Percentiles rank a stretch among this genome's conserved stretches.
Conservation (phyloP, 73 alveolate genomes). For the Tetrahymena borealis region DNA sequence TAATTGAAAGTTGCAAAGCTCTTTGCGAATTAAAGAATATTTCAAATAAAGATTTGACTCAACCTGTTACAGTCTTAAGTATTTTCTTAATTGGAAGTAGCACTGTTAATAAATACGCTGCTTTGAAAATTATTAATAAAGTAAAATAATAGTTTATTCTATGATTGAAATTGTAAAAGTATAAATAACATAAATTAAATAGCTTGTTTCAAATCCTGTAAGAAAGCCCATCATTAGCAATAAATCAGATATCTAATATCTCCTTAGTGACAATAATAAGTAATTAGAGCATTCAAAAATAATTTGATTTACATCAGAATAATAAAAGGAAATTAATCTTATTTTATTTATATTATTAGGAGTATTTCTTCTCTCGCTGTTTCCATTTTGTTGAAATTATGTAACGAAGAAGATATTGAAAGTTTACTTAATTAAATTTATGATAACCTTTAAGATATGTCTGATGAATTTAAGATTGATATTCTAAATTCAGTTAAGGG, state of each 20-base stretch:
- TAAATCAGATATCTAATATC: constrained; percentile 5
- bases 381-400: constrained; percentile 27
- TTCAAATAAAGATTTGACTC: constrained; percentile 25
- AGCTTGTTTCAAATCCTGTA: constrained; percentile 10
- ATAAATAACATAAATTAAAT: background rate
- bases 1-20: constrained; percentile 36
- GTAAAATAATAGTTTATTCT: background rate
- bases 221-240: constrained; percentile 18
- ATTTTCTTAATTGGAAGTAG: constrained; percentile 17
- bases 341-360: too few relatives aligned
- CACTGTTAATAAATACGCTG: constrained; percentile 28
- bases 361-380: constrained; percentile 32
- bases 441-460: constrained; percentile 28
- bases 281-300: background rate
- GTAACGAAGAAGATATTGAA: constrained; percentile 30
- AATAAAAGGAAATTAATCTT: background rate
- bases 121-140: constrained; percentile 22
- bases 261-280: constrained; percentile 20
- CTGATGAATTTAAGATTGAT: constrained; percentile 44
- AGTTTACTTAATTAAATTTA: background rate
- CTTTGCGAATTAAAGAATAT: constrained; percentile 22
- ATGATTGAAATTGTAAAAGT: background rate
- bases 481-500: constrained; percentile 33
- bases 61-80: constrained; percentile 10
- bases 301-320: background rate